Evolutionary conservation across 106 monocot genomes (phyloP).

Genomic region (Gastrodia elata): DNA sequence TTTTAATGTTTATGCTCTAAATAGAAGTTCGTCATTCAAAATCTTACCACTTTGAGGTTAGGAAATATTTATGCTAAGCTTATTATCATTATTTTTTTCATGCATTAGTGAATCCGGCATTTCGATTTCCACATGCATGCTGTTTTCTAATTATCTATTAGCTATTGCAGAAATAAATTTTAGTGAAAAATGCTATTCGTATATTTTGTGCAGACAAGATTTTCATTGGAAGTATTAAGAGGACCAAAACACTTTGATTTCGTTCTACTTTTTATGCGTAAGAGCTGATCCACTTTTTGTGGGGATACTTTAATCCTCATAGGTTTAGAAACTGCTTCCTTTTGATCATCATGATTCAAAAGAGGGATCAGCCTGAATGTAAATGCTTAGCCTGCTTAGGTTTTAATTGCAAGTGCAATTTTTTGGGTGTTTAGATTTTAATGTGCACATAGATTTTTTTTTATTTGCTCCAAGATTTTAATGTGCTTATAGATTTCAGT

Average conservation of each 20-base stretch:
- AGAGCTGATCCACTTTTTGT: background rate
- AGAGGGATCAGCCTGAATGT: background rate
- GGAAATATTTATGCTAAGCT: too few relatives aligned
- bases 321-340: background rate
- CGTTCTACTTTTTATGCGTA: background rate
- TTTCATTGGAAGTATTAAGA: conserved; percentile 1
- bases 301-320: background rate
- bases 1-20: too few relatives aligned
- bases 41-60: too few relatives aligned
- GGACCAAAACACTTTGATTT: background rate
- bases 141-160: background rate
- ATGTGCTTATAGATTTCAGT: background rate
- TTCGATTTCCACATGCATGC: too few relatives aligned
- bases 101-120: too few relatives aligned
- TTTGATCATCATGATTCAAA: background rate
- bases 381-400: background rate
- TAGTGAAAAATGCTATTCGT: background rate
- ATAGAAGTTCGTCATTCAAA: too few relatives aligned
- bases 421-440: background rate
- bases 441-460: background rate
- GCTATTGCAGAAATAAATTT: background rate
- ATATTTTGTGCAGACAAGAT: background rate
- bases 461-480: background rate
- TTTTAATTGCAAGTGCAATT: background rate
- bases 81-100: too few relatives aligned